Conservation (phyloP, 2,329 filamentous ascomycete genomes). For the Penicillium sp. region DNA sequence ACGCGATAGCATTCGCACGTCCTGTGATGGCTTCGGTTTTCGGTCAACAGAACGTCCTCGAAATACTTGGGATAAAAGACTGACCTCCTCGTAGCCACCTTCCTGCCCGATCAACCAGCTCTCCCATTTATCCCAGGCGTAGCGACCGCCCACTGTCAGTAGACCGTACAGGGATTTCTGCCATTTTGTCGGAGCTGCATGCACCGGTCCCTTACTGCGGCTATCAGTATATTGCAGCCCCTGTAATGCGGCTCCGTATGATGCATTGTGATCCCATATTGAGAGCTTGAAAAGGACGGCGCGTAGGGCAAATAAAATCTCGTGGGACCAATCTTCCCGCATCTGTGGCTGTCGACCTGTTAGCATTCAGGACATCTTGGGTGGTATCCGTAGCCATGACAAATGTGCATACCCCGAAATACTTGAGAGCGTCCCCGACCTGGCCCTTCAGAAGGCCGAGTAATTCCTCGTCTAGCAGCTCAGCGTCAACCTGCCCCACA, state of each 20-base stretch:
- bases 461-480: constrained; percentile 90
- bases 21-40: constrained; percentile 44
- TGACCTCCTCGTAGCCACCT: constrained; percentile 65
- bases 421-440: constrained; percentile 82
- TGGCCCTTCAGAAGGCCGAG: constrained; percentile 80
- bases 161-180: constrained; percentile 85
- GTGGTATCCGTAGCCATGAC: no score
- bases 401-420: constrained; percentile 66
- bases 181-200: constrained; percentile 69
- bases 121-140: constrained; percentile 91
- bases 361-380: constrained; percentile 5
- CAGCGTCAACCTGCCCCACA: constrained; percentile 93
- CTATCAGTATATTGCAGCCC: constrained; percentile 89
- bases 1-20: constrained; percentile 59
- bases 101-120: constrained; percentile 75
- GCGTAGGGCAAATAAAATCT: constrained; percentile 75
- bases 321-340: constrained; percentile 80
- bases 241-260: constrained; percentile 88
- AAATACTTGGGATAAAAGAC: constrained; percentile 1
- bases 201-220: constrained; percentile 59
- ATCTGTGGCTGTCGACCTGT: constrained; percentile 53
- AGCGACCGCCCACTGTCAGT: constrained; percentile 80
- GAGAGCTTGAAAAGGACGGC: constrained; percentile 87
- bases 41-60: constrained; percentile 14
- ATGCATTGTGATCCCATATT: constrained; percentile 94